phyloP scores from a whole-genome alignment of 371 early-diverging fungal species.

The Cokeromyces recurvatus region DNA sequence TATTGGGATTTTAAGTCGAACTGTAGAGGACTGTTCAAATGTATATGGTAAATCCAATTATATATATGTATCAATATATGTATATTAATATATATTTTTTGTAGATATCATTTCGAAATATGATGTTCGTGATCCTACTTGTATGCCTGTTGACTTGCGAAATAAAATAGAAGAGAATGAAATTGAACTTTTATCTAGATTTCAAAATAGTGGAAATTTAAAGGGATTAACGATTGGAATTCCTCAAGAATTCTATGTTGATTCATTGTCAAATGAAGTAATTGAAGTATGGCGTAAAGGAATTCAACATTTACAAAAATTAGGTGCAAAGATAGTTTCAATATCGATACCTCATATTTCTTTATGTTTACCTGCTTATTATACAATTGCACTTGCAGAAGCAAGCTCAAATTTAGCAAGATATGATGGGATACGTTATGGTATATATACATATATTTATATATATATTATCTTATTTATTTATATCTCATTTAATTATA shows the following conservation, averaged over 20 bases:
- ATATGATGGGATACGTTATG: conserved; percentile 87
- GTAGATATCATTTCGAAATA: conserved; percentile 53
- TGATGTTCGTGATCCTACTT: conserved; percentile 61
- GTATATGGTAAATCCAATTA: conserved; percentile 57
- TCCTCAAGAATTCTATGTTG: conserved; percentile 76
- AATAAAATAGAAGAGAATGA: conserved; percentile 22
- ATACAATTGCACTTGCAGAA: conserved; percentile 87
- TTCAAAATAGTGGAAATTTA: conserved; percentile 28
- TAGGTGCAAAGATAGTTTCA: conserved; percentile 66
- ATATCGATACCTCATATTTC: conserved; percentile 71
- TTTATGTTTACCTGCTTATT: conserved; percentile 80
- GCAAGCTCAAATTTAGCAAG: conserved; percentile 88
- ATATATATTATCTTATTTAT: too few species aligned
- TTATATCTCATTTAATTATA: too few species aligned
- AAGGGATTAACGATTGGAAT: conserved; percentile 68
- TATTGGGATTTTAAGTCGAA: conserved; percentile 72
- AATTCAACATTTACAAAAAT: conserved; percentile 44
- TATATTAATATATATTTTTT: neutral
- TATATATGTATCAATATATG: too few species aligned
- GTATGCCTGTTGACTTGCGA: conserved; percentile 32
- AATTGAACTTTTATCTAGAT: conserved; percentile 6
- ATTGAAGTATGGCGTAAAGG: conserved; percentile 60
- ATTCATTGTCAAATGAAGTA: conserved; percentile 56
- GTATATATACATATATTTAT: conserved; percentile 31
- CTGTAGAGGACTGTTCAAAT: conserved; percentile 48